These are phyloP conservation scores for Botrytis elliptica DNA, from an alignment of 2,329 filamentous ascomycete species.

Conservation along the genomic window DNA sequence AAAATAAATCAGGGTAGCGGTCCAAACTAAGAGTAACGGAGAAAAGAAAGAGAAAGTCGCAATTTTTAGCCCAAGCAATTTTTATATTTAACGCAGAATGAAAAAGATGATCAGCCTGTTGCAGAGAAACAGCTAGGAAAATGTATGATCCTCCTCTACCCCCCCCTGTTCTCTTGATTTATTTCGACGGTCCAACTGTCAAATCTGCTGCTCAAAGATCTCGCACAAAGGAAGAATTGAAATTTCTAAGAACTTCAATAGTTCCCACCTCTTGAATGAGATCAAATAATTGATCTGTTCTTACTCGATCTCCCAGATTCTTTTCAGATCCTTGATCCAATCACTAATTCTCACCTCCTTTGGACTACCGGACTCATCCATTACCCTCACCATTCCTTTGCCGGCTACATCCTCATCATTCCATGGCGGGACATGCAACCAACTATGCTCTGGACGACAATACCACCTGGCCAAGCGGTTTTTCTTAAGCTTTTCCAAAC, in stretches of 20 bases:
- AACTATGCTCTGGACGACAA: not conserved
- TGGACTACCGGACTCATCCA: not conserved
- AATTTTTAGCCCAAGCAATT: not conserved
- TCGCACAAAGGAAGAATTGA: not conserved
- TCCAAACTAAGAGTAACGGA: not conserved
- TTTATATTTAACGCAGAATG: not conserved
- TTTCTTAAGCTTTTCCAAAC: not conserved
- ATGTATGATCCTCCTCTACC: accelerated
- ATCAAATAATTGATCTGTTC: accelerated
- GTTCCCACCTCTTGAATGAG: not conserved
- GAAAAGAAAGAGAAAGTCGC: not conserved
- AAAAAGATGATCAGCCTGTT: not conserved
- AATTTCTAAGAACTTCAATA: not conserved
- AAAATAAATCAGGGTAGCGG: not conserved
- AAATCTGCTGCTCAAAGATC: not conserved
- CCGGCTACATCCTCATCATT: not conserved
- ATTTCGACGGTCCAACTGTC: not conserved
- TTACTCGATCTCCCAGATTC: not conserved
- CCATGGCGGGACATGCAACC: not conserved
- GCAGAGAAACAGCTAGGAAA: not conserved
- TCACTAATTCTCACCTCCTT: not conserved
- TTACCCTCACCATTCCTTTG: not conserved
- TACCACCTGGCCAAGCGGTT: accelerated
- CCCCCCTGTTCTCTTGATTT: not conserved
- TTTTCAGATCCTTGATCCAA: not conserved